phyloP scores from a whole-genome alignment of 2,329 filamentous ascomycete genomes.

The Monosporascus sp. region DNA sequence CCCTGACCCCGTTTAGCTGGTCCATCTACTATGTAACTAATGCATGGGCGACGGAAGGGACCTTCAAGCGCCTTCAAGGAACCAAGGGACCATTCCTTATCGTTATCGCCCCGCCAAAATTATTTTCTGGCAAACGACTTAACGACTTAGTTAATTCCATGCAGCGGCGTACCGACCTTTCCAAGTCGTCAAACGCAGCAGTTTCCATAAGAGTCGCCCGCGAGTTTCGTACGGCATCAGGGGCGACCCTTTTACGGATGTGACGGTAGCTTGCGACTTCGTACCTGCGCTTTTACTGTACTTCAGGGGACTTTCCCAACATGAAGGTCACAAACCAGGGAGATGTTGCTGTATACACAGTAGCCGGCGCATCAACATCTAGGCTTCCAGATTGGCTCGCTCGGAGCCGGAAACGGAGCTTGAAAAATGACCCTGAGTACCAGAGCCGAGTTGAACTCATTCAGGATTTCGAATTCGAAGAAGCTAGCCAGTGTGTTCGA shows the following conservation, averaged over 20 bases:
- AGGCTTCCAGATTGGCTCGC: constrained; percentile 91
- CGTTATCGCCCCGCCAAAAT: constrained; percentile 6
- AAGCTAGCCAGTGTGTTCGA: constrained; percentile 84
- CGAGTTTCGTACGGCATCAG: constrained; percentile 1
- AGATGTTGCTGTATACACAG: constrained; percentile 85
- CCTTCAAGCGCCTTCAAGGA: neutral
- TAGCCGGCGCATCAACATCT: constrained; percentile 83
- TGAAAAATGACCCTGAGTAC: constrained; percentile 91
- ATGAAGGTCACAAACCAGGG: constrained; percentile 84
- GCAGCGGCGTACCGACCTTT: constrained; percentile 14
- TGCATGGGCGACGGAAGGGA: too few relatives aligned
- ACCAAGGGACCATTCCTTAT: neutral
- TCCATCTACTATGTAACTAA: too few relatives aligned
- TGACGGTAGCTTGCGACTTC: neutral
- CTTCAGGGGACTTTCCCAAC: constrained; percentile 5
- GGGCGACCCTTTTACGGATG: constrained; percentile 1
- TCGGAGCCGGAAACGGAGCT: constrained; percentile 77
- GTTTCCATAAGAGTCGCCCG: neutral
- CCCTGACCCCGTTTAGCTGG: too few relatives aligned
- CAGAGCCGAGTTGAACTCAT: constrained; percentile 89
- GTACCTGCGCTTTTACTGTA: neutral
- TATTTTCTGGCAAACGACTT: constrained; percentile 1
- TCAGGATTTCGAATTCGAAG: constrained; percentile 97
- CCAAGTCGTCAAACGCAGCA: neutral
- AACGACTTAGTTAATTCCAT: neutral